A percentile compares a stretch with the other conserved stretches of the same genome.
Evolutionary conservation across 495 filamentous ascomycete genomes (phyloP).

Genomic region (Xylaria scruposa): DNA sequence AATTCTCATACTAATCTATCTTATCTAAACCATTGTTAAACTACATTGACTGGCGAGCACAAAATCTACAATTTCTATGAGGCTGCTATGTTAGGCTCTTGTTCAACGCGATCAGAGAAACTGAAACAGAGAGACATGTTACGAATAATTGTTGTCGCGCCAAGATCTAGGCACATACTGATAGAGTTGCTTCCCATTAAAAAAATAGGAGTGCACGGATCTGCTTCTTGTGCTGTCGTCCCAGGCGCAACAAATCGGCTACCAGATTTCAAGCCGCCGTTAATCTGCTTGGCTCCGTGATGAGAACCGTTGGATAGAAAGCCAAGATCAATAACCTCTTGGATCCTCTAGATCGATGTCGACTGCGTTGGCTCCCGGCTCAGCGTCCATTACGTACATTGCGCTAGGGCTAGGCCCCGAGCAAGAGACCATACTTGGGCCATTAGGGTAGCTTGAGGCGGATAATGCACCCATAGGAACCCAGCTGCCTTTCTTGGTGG

Average conservation of each 20-base stretch:
- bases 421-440: not conserved
- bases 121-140: not conserved
- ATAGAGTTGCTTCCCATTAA: not conserved
- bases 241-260: not conserved
- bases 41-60: not conserved
- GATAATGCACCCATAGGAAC: not conserved
- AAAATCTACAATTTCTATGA: not conserved
- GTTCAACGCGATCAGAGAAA: not conserved
- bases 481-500: not conserved
- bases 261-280: not conserved
- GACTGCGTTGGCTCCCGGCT: not conserved
- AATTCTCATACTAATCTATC: not conserved
- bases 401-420: constrained; percentile 6
- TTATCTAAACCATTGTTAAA: not conserved
- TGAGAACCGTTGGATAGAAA: not conserved
- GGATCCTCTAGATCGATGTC: constrained; percentile 4
- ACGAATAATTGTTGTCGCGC: not conserved
- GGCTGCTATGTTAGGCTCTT: not conserved
- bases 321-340: not conserved
- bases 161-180: not conserved
- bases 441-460: not conserved
- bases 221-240: not conserved
- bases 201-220: not conserved
- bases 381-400: not conserved
- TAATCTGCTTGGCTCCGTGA: not conserved